Conservation (phyloP, 148 eudicot genomes). For the Rhododendron griersonianum region DNA sequence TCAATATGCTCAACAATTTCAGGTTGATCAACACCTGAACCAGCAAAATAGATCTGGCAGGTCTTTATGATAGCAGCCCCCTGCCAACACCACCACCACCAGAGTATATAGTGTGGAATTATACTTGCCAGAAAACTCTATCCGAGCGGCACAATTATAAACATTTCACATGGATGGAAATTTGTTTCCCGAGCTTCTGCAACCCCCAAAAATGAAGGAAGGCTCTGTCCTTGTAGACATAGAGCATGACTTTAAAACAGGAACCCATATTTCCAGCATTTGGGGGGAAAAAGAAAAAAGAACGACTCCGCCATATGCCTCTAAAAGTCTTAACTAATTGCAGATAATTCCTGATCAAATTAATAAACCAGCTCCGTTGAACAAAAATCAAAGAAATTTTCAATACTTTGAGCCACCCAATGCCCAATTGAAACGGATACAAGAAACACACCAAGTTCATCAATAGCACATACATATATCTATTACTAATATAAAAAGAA, state of each 20-base stretch:
- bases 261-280: background rate
- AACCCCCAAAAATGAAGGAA: background rate
- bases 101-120: background rate
- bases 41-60: background rate
- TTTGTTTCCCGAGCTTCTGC: background rate
- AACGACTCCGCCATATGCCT: background rate
- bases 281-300: background rate
- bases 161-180: background rate
- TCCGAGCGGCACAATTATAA: background rate
- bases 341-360: no score
- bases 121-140: background rate
- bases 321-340: background rate
- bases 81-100: background rate
- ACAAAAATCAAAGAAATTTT: background rate
- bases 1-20: background rate
- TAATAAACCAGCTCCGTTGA: background rate
- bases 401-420: background rate
- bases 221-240: background rate
- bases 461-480: background rate
- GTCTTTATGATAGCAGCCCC: background rate
- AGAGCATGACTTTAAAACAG: background rate
- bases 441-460: background rate
- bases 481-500: background rate
- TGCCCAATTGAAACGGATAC: background rate
- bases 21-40: background rate